phyloP scores from a whole-genome alignment of 176 grass and related monocot species.

The Hordeum vulgare region MorexV3_pseudomolecules_assembly NC_058519.1:255002293-255002792 shows the following conservation, averaged over 20 bases:
- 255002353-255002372: background rate
- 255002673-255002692: no score
- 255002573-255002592: background rate
- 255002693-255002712: no score
- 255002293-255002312: background rate
- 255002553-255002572: background rate
- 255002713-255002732: no score
- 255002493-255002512: slow-evolving; percentile 5
- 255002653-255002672: no score
- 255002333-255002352: background rate
- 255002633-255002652: no score
- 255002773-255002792: no score
- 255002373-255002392: background rate
- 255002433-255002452: background rate
- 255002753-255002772: no score
- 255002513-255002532: background rate
- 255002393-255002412: background rate
- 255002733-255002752: no score
- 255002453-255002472: background rate
- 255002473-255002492: background rate
- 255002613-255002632: no score
- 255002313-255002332: background rate
- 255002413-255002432: background rate
- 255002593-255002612: background rate
- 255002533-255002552: background rate